phyloP scores from a whole-genome alignment of 129 eudicot genomes.

The Ambrosia trifida region DNA sequence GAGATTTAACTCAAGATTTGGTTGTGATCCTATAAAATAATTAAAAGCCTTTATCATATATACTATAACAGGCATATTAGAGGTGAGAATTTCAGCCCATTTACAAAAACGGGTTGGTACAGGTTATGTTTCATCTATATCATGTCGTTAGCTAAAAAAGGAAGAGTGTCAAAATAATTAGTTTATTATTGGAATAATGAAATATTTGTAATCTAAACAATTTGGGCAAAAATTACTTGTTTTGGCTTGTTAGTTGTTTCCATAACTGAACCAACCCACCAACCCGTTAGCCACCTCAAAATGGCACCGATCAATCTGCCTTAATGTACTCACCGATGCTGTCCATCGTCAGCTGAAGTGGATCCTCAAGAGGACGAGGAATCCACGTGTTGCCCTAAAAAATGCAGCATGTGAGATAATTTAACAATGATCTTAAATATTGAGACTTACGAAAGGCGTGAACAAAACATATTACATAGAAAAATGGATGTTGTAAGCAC shows the following conservation, averaged over 20 bases:
- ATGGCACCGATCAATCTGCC: neutral
- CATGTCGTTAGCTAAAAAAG: neutral
- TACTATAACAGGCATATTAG: conserved; percentile 19
- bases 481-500: conserved; percentile 85
- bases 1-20: conserved; percentile 88
- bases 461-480: conserved; percentile 59
- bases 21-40: conserved; percentile 54
- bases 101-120: neutral
- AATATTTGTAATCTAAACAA: neutral
- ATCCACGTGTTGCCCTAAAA: conserved; percentile 61
- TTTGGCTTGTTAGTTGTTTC: neutral
- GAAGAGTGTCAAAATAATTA: neutral
- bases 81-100: neutral
- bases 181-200: neutral
- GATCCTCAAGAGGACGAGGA: conserved; percentile 73
- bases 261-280: neutral
- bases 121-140: no score
- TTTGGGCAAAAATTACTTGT: neutral
- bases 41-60: neutral
- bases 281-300: conserved; percentile 2
- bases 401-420: conserved; percentile 35
- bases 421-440: conserved; percentile 8
- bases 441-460: conserved; percentile 2
- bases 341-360: conserved; percentile 54
- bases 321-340: conserved; percentile 40